A percentile compares a stretch with the other conserved stretches of the same genome.
phyloP scores from a whole-genome alignment of 148 eudicot genomes.

The Nepenthes gracilis region DNA sequence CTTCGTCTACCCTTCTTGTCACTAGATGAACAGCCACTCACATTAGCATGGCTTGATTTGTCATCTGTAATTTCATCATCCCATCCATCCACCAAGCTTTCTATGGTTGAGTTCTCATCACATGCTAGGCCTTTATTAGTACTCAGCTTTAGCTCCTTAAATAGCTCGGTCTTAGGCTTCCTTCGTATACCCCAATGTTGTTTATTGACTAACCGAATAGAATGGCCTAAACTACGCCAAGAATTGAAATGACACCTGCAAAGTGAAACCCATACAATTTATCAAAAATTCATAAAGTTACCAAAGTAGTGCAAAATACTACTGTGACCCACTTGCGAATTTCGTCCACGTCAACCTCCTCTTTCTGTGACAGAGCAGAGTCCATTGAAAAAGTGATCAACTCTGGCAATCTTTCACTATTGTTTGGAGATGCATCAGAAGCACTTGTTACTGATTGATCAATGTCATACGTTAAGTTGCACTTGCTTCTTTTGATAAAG shows the following conservation, averaged over 20 bases:
- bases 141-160: conserved; percentile 67
- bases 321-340: conserved; percentile 42
- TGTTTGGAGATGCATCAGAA: conserved; percentile 11
- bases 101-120: conserved; percentile 45
- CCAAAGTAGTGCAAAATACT: neutral
- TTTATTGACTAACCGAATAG: conserved; percentile 36
- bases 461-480: conserved; percentile 18
- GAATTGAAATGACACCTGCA: conserved; percentile 63
- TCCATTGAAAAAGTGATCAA: conserved; percentile 58
- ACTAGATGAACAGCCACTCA: conserved; percentile 13
- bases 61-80: conserved; percentile 24
- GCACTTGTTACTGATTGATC: conserved; percentile 20
- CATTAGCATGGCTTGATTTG: conserved; percentile 16
- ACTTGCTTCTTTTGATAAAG: conserved; percentile 57
- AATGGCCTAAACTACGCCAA: conserved; percentile 51
- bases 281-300: neutral
- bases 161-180: conserved; percentile 49
- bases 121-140: conserved; percentile 24
- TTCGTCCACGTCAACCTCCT: conserved; percentile 28
- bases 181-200: conserved; percentile 68
- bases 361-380: conserved; percentile 37
- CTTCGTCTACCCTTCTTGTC: conserved; percentile 17
- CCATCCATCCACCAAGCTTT: conserved; percentile 48
- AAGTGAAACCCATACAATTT: conserved; percentile 8
- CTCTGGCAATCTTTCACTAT: conserved; percentile 12